Conservation (phyloP, 495 filamentous ascomycete species). For the Venustampulla echinocandica region DNA sequence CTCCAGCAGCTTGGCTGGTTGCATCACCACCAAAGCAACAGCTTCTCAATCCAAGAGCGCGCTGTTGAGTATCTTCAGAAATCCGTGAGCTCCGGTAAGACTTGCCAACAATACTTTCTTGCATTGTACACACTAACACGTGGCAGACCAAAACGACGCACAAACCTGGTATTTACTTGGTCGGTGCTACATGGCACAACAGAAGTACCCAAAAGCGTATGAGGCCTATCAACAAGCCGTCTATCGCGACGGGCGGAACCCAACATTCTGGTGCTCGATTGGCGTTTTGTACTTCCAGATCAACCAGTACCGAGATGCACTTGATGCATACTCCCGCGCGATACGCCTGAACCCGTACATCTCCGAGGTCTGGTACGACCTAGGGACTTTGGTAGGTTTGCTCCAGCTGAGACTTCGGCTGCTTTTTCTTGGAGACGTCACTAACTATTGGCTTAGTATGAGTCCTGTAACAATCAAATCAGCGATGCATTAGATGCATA, state of each 20-base stretch:
- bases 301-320: conserved; percentile 97
- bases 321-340: conserved; percentile 96
- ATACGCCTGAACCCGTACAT: conserved; percentile 98
- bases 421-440: conserved; percentile 8
- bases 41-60: conserved; percentile 83
- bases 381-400: conserved; percentile 82
- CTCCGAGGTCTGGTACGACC: conserved; percentile 98
- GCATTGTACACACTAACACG: conserved; percentile 28
- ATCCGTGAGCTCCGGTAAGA: conserved; percentile 85
- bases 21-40: conserved; percentile 88
- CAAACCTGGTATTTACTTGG: conserved; percentile 99
- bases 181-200: conserved; percentile 98
- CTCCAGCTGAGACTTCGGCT: conserved; percentile 7
- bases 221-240: conserved; percentile 99
- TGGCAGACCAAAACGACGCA: conserved; percentile 79
- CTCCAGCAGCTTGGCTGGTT: conserved; percentile 97
- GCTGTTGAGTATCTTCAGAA: conserved; percentile 97
- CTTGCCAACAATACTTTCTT: conserved; percentile 9
- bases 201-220: conserved; percentile 98
- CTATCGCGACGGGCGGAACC: conserved; percentile 95
- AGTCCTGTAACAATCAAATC: conserved; percentile 98
- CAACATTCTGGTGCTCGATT: conserved; percentile 99
- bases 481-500: conserved; percentile 95
- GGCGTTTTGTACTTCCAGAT: conserved; percentile 99
- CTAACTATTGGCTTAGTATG: conserved; percentile 54